Evolutionary conservation across 768 basidiomycete species (phyloP), one percentile per base, ranked within the genome.

Genomic region (Amanita pseudoporphyria): DNA sequence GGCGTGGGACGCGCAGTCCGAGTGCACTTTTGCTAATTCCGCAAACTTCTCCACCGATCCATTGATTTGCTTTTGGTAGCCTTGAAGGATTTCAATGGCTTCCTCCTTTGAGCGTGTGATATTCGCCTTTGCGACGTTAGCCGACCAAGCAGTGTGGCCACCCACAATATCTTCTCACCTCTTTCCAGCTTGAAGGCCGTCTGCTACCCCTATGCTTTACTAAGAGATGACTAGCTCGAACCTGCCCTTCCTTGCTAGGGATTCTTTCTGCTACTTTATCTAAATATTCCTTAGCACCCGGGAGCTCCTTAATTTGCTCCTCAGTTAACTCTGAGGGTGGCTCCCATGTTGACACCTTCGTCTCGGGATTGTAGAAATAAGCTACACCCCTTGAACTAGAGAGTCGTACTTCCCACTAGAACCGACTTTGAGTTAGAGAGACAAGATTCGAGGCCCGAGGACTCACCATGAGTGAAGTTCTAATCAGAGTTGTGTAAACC

Each of bases 211-310:
- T 72, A 67, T 97, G 94, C 69, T 99, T 99, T 54, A 97, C 84
- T 51, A 99, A 68, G 53, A 99, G 71, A 71, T 99, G 96, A 60
- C 90, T 92, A n/a, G 93, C 95, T 44, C 91, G 79, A 33, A 96
- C 89, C 65, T 87, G 74, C 16, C 68, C 73, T 14, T 71, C 59
- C 24, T 60, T 62, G 9, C 3, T 31, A 19, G 2, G 10, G n/a
- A 45, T 39, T 37, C 31, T 55, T 32, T 52, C 53, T n/a, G 39
- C 39, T n/a, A 31, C 31, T 16, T 42, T 48, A 30, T 54, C 57
- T 47, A 64, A 50, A 75, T 74, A 59, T 45, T 79, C 67, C 36
- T 79, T 61, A 14, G 85, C 86, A 0, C 89, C 90, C 2, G 87
- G 81, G 9, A 96, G 74, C 3, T 66, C 46, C 1, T 66, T 53